Conservation (phyloP, 345 rosid species). For the Moringa oleifera region DNA sequence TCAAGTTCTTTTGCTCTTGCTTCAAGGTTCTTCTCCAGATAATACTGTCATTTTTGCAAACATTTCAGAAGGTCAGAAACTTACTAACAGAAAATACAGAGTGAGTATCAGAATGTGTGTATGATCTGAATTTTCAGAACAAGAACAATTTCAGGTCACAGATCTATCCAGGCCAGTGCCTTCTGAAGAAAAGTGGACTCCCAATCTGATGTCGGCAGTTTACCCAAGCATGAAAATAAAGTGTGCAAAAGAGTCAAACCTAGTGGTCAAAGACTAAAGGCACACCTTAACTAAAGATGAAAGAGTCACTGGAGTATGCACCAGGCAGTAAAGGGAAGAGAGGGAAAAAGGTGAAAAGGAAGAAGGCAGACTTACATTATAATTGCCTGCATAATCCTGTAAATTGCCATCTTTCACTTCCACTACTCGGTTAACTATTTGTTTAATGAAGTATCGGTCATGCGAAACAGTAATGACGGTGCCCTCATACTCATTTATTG, state of each 20-base stretch:
- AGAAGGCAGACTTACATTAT: slow-evolving; percentile 44
- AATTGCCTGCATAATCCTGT: slow-evolving; percentile 81
- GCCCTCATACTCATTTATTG: slow-evolving; percentile 77
- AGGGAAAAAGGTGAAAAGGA: neutral
- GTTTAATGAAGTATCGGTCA: slow-evolving; percentile 87
- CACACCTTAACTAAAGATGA: neutral
- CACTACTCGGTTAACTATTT: slow-evolving; percentile 90
- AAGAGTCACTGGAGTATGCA: neutral
- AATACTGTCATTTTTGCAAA: slow-evolving; percentile 55
- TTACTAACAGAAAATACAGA: neutral
- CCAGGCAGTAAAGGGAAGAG: neutral
- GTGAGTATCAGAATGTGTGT: no score
- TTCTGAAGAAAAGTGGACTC: neutral
- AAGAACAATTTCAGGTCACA: neutral
- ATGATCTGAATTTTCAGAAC: neutral
- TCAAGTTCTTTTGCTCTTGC: slow-evolving; percentile 71
- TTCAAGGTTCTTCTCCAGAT: slow-evolving; percentile 89
- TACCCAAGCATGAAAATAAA: neutral
- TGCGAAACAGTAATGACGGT: slow-evolving; percentile 87
- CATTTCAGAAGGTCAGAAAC: neutral
- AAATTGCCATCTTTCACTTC: slow-evolving; percentile 67
- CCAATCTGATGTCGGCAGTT: neutral
- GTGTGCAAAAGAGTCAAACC: neutral
- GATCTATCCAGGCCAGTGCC: neutral
- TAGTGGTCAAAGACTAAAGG: neutral